Evolutionary conservation across 345 rosid species (phyloP), one percentile per base, ranked within the genome.

Genomic region (Eucalyptus tenuipes): DNA sequence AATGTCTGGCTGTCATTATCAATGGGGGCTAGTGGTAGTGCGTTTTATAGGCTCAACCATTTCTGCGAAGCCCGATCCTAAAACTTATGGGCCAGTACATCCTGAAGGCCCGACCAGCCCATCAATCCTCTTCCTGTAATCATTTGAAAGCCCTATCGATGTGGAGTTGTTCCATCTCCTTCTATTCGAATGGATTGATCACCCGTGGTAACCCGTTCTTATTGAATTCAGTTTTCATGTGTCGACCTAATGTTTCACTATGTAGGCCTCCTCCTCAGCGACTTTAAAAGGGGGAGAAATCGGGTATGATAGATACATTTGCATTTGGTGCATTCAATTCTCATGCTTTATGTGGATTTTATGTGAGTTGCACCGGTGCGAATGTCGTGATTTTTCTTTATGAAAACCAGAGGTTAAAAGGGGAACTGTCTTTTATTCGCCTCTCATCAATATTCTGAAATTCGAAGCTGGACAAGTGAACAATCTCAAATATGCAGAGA

Each of bases 311-410:
- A 11, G 14, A 5, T 5, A 57, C 4, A 57, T 57, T 5, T 57
- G 15, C 15, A 57, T 25, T 27, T 27, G 12, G 17, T 29, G 33
- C 33, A 13, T 13, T 4, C 4, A n/a, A 29, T 1, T 14, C 33
- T 61, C 33, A 61, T 29, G 68, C 17, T 61, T 61, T 29, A 61
- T 61, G 0, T 3, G 17, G 3, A 24, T 57, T 25, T 57, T 11
- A 25, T 10, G 64, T 0, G 2, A 57, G 13, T 57, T 25, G 7
- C 1, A 57, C 2, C 3, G 1, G n/a, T 25, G 3, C 1, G 2
- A 57, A 57, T 57, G 13, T 24, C 7, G 3, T 10, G 12, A 57
- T 57, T 57, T 57, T 14, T 57, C 29, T 24, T 16, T 50, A 2
- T 25, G 11, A 25, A 57, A 57, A 57, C 2, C 3, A 57, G 14